Base-by-base conservation (phyloP, 2,329 filamentous ascomycete species). In the Microcyclospora tardicrescens region DNA sequence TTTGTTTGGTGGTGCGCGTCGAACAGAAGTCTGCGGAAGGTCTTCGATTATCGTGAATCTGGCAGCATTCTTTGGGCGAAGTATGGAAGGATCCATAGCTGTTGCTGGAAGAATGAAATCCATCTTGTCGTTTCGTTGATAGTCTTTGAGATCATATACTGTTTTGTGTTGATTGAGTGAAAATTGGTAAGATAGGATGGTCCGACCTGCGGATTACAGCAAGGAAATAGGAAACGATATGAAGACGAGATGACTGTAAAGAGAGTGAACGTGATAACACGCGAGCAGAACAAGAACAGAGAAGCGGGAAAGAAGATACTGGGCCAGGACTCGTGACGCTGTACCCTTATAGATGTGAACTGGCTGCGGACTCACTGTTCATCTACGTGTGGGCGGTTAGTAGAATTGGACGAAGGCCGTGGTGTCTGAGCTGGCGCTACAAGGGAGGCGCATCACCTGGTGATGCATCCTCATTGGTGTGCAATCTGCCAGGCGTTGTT, bases 11-110 rank as follows among this genome's bases (percentile, higher is more conserved):
- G 44, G 38, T 34, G 49, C 52, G 40, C 52, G 43, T 13, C 51
- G 47, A 24, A 56, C 42, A 2, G 55, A 58, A n/a, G 58, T 47
- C 42, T 61, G 58, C 10, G 57, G 51, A 34, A 65, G 63, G 53
- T 77, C 72, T 62, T 79, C 73, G 42, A 77, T 69, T 67, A 78
- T 71, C 45, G 74, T 24, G 30, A 32, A 15, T 77, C 72, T 79
- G 77, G 71, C 79, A 72, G 45, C 62, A 59, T 35, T 30, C 44
- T 51, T 67, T 64, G 53, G 66, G 44, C 44, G 68, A 63, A 58
- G 73, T 73, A 69, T 75, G 69, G 66, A 65, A 42, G 71, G 64
- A 54, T 58, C 64, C 63, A 73, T 75, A 38, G 62, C 64, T 51
- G 62, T 62, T 43, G 64, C 59, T 44, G 66, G 66, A 53, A 69